Base-by-base conservation (phyloP, 192 early-diverging fungal species). In the Entophlyctis luteolus region DNA sequence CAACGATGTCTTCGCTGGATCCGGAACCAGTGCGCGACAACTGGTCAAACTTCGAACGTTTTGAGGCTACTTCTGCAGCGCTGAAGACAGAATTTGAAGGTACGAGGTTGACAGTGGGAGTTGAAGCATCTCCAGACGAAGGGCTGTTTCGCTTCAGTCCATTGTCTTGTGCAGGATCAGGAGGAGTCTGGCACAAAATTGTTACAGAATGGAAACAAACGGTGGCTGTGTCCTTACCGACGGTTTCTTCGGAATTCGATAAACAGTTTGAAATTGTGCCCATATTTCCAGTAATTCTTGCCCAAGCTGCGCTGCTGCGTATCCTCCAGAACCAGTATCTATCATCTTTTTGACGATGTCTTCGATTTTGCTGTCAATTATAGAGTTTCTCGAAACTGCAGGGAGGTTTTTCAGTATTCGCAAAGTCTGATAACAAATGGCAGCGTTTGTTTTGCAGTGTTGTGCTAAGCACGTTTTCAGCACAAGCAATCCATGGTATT, bases 321-420 rank as follows among this genome's bases (percentile, higher is more conserved):
- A 5, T 4, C 47, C 5, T 34, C 23, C n/a, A 25, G 32, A 33
- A n/a, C 50, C 25, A 10, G 77, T 58, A 0, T 80, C 75, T 0
- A 73, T 74, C 6, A 88, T 56, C 57, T 78, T 81, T 5, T 73
- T 59, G 6, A 95, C 72, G 8, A 81, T 73, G 8, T 85, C 88
- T 59, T 91, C 88, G 56, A 97, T 75, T 8, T 87, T 78, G 32
- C 80, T 86, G 42, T 92, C 93, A 32, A 89, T 85, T 22, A 95
- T 82, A 2, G 87, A 79, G 72, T 98, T 94, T 31, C 87, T 74
- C 5, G 90, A 88, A 4, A 88, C 70, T 10, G 94, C 82, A 8
- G 95, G 95, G 48, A 98, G 80, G 23, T 79, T 80, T 2, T 84
- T 81, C 34, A 98, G 69, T 12, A 93, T 86, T 23, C 53, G 65